These are phyloP conservation scores for Astrocystis sublimbata DNA, from an alignment of 495 filamentous ascomycete species.

Conservation along the genomic window DNA sequence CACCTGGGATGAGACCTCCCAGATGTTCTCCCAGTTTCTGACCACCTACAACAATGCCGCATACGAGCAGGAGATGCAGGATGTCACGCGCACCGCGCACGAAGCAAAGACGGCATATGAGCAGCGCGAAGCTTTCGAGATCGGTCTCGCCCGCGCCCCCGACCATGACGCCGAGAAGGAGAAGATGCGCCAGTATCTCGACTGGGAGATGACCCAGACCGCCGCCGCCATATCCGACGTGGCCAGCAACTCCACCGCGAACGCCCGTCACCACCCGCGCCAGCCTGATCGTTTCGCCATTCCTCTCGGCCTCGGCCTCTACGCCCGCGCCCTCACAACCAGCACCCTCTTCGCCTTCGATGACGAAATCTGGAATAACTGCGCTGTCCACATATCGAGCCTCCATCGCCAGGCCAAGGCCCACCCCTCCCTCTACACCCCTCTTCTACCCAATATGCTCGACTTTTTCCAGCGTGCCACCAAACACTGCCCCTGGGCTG, in stretches of 20 bases:
- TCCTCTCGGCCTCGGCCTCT: slow-evolving; percentile 70
- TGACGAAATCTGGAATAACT: slow-evolving; percentile 75
- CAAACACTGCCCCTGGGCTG: slow-evolving; percentile 89
- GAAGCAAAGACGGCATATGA: slow-evolving; percentile 68
- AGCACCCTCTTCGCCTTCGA: slow-evolving; percentile 67
- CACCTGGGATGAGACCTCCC: slow-evolving; percentile 82
- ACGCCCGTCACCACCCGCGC: background rate
- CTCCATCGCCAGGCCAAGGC: slow-evolving; percentile 38
- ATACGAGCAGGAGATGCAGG: slow-evolving; percentile 80
- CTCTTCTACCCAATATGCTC: slow-evolving; percentile 43
- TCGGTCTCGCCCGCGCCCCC: slow-evolving; percentile 58
- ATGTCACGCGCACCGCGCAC: slow-evolving; percentile 63
- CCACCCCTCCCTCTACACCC: slow-evolving; percentile 19
- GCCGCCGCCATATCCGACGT: background rate
- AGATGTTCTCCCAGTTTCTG: slow-evolving; percentile 77
- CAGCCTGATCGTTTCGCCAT: slow-evolving; percentile 48
- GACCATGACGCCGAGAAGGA: slow-evolving; percentile 59
- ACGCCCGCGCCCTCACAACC: slow-evolving; percentile 71
- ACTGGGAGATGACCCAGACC: slow-evolving; percentile 73
- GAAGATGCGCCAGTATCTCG: slow-evolving; percentile 73
- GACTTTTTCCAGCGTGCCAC: slow-evolving; percentile 68
- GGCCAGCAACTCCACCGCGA: slow-evolving; percentile 11
- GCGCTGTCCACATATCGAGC: slow-evolving; percentile 66
- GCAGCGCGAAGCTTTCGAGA: slow-evolving; percentile 70
- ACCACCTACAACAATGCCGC: slow-evolving; percentile 71